Evolutionary conservation across 164 flowering plant genomes (phyloP).

Genomic region (Santalum album): DNA sequence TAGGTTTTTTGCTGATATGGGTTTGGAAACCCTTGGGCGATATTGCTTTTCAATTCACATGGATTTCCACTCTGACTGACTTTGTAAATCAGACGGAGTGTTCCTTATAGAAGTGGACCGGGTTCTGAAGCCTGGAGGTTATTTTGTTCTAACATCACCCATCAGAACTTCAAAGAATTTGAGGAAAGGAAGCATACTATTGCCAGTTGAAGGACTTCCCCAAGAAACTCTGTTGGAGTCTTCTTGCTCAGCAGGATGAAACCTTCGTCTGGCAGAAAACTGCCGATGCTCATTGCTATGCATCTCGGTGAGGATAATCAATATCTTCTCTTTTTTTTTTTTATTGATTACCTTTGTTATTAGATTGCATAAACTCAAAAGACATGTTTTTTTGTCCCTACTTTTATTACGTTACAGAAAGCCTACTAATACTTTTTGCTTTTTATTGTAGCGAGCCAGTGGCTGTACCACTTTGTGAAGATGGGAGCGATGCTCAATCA

Average conservation of each 20-base stretch:
- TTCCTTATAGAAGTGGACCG: constrained; percentile 88
- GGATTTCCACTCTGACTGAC: constrained; percentile 15
- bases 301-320: constrained; percentile 52
- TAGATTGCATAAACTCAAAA: too few relatives aligned
- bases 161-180: constrained; percentile 28
- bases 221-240: constrained; percentile 74
- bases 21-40: not conserved
- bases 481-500: constrained; percentile 36
- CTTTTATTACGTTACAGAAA: not conserved
- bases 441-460: constrained; percentile 38
- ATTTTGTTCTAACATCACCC: constrained; percentile 83
- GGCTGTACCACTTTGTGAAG: constrained; percentile 60
- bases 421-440: constrained; percentile 9
- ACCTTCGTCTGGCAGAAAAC: constrained; percentile 97
- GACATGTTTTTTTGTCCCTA: not conserved
- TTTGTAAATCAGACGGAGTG: constrained; percentile 54
- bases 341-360: not conserved
- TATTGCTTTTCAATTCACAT: not conserved
- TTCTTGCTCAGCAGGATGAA: constrained; percentile 85
- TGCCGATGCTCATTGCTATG: constrained; percentile 54
- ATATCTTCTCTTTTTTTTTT: not conserved
- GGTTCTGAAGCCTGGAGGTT: constrained; percentile 90
- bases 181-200: constrained; percentile 38
- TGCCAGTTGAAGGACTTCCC: constrained; percentile 58
- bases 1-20: too few relatives aligned